These are phyloP conservation scores for Leishmania guyanensis DNA, from an alignment of 208 protist species.

Conservation along the genomic window DNA sequence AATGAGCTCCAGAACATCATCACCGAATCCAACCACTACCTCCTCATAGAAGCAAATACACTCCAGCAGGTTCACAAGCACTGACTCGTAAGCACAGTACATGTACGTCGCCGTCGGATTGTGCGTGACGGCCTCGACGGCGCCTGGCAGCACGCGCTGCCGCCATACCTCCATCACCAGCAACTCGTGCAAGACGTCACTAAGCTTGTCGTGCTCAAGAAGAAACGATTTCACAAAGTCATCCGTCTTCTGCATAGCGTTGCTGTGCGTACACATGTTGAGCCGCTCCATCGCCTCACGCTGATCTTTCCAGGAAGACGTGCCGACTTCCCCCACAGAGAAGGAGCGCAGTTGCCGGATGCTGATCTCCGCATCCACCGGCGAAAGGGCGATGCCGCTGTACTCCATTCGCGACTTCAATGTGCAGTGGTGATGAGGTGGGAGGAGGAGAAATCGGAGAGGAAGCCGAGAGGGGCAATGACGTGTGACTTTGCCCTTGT, in stretches of 20 bases:
- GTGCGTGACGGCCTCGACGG: slow-evolving; percentile 45
- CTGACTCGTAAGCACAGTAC: slow-evolving; percentile 82
- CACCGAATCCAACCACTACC: slow-evolving; percentile 68
- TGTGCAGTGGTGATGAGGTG: neutral
- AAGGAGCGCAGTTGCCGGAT: slow-evolving; percentile 73
- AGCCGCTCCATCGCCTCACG: slow-evolving; percentile 77
- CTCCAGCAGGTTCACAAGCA: slow-evolving; percentile 90
- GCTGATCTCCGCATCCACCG: slow-evolving; percentile 70
- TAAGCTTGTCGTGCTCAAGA: slow-evolving; percentile 77
- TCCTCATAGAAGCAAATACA: slow-evolving; percentile 89
- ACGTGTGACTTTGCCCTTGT: neutral
- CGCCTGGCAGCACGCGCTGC: slow-evolving; percentile 65
- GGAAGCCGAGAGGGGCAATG: neutral
- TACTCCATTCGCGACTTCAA: slow-evolving; percentile 62
- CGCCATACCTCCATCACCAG: slow-evolving; percentile 88
- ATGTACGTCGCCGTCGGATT: slow-evolving; percentile 83
- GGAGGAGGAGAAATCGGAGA: neutral
- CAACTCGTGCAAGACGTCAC: slow-evolving; percentile 81
- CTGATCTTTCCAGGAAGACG: slow-evolving; percentile 80
- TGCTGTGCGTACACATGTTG: slow-evolving; percentile 92
- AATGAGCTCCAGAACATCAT: slow-evolving; percentile 88
- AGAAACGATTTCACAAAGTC: slow-evolving; percentile 88
- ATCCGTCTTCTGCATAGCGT: slow-evolving; percentile 80
- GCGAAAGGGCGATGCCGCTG: slow-evolving; percentile 47
- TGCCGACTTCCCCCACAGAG: slow-evolving; percentile 64